Conservation (phyloP, 1,139 yeast genomes). For the Lodderomyces orthopsilosis region DNA sequence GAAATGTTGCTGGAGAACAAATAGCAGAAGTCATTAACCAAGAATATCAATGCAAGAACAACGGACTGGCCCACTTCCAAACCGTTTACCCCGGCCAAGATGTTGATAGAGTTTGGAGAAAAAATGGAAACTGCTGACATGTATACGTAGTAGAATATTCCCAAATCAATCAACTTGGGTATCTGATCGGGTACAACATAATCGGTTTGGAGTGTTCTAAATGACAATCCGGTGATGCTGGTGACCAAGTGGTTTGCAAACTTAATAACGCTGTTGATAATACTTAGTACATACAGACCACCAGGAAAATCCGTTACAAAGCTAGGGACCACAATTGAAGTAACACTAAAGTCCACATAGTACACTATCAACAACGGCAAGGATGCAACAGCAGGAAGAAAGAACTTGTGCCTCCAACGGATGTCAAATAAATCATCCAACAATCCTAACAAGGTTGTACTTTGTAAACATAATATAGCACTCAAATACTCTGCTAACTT, state of each 20-base stretch:
- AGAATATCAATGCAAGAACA: conserved; percentile 65
- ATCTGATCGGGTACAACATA: conserved; percentile 27
- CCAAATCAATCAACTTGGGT: conserved; percentile 66
- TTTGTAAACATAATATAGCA: conserved; percentile 78
- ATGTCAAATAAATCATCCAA: conserved; percentile 95
- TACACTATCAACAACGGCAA: conserved; percentile 88
- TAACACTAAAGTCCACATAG: conserved; percentile 91
- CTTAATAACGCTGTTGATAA: conserved; percentile 22
- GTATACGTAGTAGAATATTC: conserved; percentile 74
- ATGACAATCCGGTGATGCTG: conserved; percentile 35
- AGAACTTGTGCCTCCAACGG: conserved; percentile 96
- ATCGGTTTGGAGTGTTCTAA: conserved; percentile 36
- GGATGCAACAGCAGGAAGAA: conserved; percentile 90
- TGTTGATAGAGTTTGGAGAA: conserved; percentile 95
- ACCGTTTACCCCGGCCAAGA: conserved; percentile 94
- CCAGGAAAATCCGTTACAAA: conserved; percentile 46
- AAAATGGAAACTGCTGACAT: conserved; percentile 92
- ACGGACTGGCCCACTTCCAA: conserved; percentile 94
- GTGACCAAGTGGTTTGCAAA: conserved; percentile 36
- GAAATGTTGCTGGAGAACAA: conserved; percentile 40
- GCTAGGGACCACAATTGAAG: conserved; percentile 82
- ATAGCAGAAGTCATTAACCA: conserved; percentile 76
- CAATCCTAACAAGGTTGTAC: conserved; percentile 81
- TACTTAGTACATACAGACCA: conserved; percentile 21
- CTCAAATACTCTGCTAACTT: conserved; percentile 83